These are phyloP conservation scores for Suhomyces yuchorum DNA, from an alignment of 1,139 yeast species.

Conservation along the genomic window DNA sequence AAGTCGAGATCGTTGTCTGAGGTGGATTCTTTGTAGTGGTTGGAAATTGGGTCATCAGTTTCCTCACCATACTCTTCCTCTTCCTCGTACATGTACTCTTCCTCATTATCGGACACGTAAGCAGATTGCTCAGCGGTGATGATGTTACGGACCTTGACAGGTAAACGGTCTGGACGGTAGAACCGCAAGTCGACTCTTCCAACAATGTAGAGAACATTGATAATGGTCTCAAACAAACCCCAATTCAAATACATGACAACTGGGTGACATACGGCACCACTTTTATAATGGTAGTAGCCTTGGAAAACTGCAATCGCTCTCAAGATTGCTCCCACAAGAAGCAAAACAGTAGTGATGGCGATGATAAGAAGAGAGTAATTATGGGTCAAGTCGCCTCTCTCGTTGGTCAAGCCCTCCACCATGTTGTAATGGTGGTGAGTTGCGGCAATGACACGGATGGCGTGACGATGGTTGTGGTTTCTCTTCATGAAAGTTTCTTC, in stretches of 20 bases:
- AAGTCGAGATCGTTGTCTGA: slow-evolving; percentile 15
- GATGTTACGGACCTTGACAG: slow-evolving; percentile 38
- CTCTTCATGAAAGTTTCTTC: slow-evolving; percentile 47
- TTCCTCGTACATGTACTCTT: slow-evolving; percentile 11
- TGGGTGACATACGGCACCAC: slow-evolving; percentile 27
- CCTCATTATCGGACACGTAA: slow-evolving; percentile 24
- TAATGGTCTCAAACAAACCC: slow-evolving; percentile 43
- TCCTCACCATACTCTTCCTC: slow-evolving; percentile 11
- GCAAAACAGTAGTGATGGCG: slow-evolving; percentile 34
- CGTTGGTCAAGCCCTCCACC: slow-evolving; percentile 45
- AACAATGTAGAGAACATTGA: slow-evolving; percentile 38
- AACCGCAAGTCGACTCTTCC: slow-evolving; percentile 51
- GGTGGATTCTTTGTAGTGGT: slow-evolving; percentile 6
- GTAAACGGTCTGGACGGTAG: slow-evolving; percentile 49
- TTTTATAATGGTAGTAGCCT: slow-evolving; percentile 23
- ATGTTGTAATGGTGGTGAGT: slow-evolving; percentile 44
- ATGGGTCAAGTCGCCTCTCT: slow-evolving; percentile 43
- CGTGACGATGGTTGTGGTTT: slow-evolving; percentile 47
- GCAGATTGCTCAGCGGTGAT: slow-evolving; percentile 43
- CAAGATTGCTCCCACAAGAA: slow-evolving; percentile 35
- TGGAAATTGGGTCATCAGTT: slow-evolving; percentile 5
- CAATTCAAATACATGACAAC: slow-evolving; percentile 40
- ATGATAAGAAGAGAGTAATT: slow-evolving; percentile 38
- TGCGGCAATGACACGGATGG: slow-evolving; percentile 48
- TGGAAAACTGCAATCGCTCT: slow-evolving; percentile 39